These are phyloP conservation scores for Talaromyces proteolyticus DNA, from an alignment of 495 filamentous ascomycete species.

Conservation along the genomic window DNA sequence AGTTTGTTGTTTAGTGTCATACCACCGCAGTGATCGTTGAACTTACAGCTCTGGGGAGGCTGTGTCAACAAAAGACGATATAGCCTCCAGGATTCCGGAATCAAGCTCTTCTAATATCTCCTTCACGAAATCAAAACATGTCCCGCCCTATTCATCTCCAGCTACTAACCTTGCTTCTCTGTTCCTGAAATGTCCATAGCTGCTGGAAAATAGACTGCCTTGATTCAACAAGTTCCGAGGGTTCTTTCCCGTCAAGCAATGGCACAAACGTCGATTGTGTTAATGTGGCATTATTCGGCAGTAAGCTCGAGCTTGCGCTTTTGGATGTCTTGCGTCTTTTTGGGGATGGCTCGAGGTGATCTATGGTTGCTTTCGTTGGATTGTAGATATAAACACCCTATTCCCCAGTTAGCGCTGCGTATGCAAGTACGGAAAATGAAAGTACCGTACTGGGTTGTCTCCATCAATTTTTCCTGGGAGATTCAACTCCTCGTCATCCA, in stretches of 20 bases:
- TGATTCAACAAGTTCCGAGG: constrained; percentile 36
- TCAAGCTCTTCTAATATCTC: constrained; percentile 34
- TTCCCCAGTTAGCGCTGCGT: neutral
- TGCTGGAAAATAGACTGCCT: constrained; percentile 58
- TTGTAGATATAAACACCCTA: constrained; percentile 63
- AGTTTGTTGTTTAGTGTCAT: constrained; percentile 17
- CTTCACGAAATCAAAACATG: constrained; percentile 10
- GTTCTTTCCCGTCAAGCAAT: constrained; percentile 60
- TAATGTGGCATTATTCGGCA: constrained; percentile 7
- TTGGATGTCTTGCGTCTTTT: constrained; percentile 56
- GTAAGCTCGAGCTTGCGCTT: constrained; percentile 19
- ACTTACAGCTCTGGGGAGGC: constrained; percentile 40
- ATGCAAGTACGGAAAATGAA: neutral
- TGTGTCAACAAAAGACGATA: constrained; percentile 58
- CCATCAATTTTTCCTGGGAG: constrained; percentile 25
- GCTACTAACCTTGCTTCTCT: constrained; percentile 58
- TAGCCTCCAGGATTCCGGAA: constrained; percentile 56
- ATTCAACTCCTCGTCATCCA: constrained; percentile 14
- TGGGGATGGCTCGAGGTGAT: constrained; percentile 42
- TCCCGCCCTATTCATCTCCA: no score
- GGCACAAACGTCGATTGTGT: constrained; percentile 44
- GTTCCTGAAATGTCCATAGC: constrained; percentile 63
- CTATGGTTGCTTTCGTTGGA: constrained; percentile 33
- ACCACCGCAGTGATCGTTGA: no score
- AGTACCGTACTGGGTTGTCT: constrained; percentile 43